phyloP scores from a whole-genome alignment of 2,329 filamentous ascomycete species.

The Curvularia sp. region DNA sequence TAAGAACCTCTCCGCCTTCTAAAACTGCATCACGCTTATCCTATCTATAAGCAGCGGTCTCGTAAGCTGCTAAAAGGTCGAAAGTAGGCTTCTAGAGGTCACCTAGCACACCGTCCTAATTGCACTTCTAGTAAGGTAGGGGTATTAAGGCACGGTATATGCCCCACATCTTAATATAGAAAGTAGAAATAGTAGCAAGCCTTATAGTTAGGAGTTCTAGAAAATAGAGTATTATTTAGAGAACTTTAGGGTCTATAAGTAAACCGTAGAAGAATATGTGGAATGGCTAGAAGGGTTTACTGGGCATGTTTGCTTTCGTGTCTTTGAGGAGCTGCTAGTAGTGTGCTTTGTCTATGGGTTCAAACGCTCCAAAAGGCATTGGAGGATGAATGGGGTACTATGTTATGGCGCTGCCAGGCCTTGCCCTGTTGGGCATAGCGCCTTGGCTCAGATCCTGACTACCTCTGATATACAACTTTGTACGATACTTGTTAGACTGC shows the following conservation, averaged over 20 bases:
- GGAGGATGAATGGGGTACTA: too few relatives aligned
- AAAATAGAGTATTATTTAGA: slow-evolving; percentile 39
- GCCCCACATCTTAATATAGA: slow-evolving; percentile 43
- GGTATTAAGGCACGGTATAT: slow-evolving; percentile 36
- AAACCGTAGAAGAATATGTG: slow-evolving; percentile 47
- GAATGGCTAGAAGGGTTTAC: slow-evolving; percentile 27
- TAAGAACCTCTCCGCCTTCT: slow-evolving; percentile 17
- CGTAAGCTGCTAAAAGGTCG: slow-evolving; percentile 25
- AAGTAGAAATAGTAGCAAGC: slow-evolving; percentile 34
- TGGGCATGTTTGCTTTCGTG: slow-evolving; percentile 11
- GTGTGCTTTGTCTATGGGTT: slow-evolving; percentile 9
- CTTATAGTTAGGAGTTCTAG: slow-evolving; percentile 28
- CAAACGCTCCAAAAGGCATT: slow-evolving; percentile 6
- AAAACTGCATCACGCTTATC: slow-evolving; percentile 23
- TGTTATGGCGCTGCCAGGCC: too few relatives aligned
- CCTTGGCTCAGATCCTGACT: too few relatives aligned
- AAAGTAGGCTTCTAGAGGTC: slow-evolving; percentile 27
- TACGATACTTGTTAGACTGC: too few relatives aligned
- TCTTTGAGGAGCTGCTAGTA: slow-evolving; percentile 10
- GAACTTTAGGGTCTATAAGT: slow-evolving; percentile 43
- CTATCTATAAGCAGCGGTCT: slow-evolving; percentile 33
- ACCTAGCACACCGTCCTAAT: slow-evolving; percentile 26
- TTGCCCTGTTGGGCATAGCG: too few relatives aligned
- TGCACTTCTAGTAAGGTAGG: slow-evolving; percentile 17
- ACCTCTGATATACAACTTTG: too few relatives aligned